These are phyloP conservation scores for Globisporangium camurandrum DNA, from an alignment of 352 stramenopile species.

Conservation along the genomic window DNA sequence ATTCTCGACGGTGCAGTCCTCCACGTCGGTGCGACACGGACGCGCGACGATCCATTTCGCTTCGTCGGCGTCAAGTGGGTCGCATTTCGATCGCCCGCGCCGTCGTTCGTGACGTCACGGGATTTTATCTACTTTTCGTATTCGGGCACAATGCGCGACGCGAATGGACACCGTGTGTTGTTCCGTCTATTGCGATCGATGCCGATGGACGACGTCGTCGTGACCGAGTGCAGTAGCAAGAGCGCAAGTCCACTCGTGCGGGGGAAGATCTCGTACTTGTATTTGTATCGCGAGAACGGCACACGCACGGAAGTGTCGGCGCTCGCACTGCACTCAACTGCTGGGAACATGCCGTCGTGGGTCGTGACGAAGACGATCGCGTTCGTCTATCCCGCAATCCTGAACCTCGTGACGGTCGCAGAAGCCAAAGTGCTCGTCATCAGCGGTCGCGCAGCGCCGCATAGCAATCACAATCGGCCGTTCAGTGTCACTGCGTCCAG, in stretches of 20 bases:
- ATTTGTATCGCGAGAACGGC: constrained; percentile 29
- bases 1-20: constrained; percentile 42
- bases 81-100: constrained; percentile 28
- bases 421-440: constrained; percentile 22
- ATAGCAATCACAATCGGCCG: too few species aligned
- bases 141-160: constrained; percentile 23
- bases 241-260: constrained; percentile 24
- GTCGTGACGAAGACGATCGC: constrained; percentile 31
- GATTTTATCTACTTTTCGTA: constrained; percentile 39
- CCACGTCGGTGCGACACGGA: constrained; percentile 23
- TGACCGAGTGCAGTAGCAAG: constrained; percentile 20
- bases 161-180: constrained; percentile 28
- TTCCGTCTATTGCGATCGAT: constrained; percentile 29
- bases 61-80: constrained; percentile 44
- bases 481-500: too few species aligned
- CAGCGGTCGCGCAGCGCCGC: constrained; percentile 15
- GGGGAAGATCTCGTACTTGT: constrained; percentile 31
- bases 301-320: constrained; percentile 21
- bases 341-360: constrained; percentile 24
- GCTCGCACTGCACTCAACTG: constrained; percentile 27
- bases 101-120: constrained; percentile 25
- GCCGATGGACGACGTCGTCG: constrained; percentile 27
- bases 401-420: constrained; percentile 25
- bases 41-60: constrained; percentile 27
- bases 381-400: constrained; percentile 25